Base-by-base conservation (phyloP, 257 asterid genomes). In the Misopates orontium region DNA sequence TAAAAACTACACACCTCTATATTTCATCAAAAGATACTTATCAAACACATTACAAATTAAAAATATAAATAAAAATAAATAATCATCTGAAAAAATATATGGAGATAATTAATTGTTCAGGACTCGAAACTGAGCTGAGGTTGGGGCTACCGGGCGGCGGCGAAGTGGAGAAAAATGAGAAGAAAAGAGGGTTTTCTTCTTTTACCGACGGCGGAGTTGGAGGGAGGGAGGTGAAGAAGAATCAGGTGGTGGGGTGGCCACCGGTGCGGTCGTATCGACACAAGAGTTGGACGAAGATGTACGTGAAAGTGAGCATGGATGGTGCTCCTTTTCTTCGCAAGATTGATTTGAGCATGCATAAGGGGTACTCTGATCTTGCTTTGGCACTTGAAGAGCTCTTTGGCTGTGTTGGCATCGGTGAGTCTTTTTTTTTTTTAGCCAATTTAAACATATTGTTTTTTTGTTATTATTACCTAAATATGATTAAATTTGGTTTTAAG, bases 211-310 rank as follows among this genome's bases (percentile, higher is more conserved):
- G 75, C 16, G 73, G 69, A 4, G 75, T 68, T 4, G 71, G 25
- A 59, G 61, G 56, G 47, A 69, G 40, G 42, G 32, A 56, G 74
- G 73, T 0, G 61, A 70, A 49, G 22, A 80, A 71, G 74, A 80
- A 66, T n/a, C 78, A 56, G 63, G 86, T 80, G 54, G 95, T 89
- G 72, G 98, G 98, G 40, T 91, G 98, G 98, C 98, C 98, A 21
- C 98, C 97, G 60, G 96, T 91, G 31, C 58, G 92, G 44, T 58
- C 80, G 0, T 83, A 64, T 62, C 69, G 98, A 62, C 62, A 83
- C 78, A 91, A 66, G 70, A 86, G 56, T 20, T 64, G 60, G 54
- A 14, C 48, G 40, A 79, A 75, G 45, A 77, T 77, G 85, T 83
- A 85, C 77, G 95, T 87, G 72, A 91, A 91, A 60, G 96, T 91